These are phyloP conservation scores for Telopea speciosissima DNA, from an alignment of 177 flowering plant genomes.

Conservation along the genomic window DNA sequence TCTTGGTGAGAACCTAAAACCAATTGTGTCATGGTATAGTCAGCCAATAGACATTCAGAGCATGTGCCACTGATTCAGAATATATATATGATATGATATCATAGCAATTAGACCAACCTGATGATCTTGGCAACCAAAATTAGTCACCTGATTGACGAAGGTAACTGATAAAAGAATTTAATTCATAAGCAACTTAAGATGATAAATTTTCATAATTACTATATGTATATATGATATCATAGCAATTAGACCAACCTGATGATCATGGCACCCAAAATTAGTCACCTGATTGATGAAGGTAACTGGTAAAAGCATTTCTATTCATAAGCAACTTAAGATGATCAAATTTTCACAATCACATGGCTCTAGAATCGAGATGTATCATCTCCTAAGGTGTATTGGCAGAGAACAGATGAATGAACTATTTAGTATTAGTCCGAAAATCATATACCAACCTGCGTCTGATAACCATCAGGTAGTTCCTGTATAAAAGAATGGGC, in stretches of 20 bases:
- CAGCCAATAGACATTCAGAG: too few relatives aligned
- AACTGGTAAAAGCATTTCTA: neutral
- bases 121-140: neutral
- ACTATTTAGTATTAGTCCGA: neutral
- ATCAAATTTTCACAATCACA: neutral
- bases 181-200: too few relatives aligned
- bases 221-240: neutral
- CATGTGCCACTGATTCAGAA: neutral
- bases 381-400: neutral
- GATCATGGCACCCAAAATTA: neutral
- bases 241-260: neutral
- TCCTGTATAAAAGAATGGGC: conserved; percentile 63
- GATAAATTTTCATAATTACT: too few relatives aligned
- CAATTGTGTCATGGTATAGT: too few relatives aligned
- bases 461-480: conserved; percentile 62
- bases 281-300: neutral
- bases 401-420: neutral
- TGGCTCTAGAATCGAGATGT: neutral
- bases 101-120: neutral
- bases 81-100: neutral
- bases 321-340: too few relatives aligned
- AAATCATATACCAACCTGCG: conserved; percentile 44
- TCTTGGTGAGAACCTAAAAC: neutral
- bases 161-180: neutral
- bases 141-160: neutral